Base-by-base conservation (phyloP, 371 early-diverging fungal genomes). In the Thermomucor indicae-seudaticae region DNA sequence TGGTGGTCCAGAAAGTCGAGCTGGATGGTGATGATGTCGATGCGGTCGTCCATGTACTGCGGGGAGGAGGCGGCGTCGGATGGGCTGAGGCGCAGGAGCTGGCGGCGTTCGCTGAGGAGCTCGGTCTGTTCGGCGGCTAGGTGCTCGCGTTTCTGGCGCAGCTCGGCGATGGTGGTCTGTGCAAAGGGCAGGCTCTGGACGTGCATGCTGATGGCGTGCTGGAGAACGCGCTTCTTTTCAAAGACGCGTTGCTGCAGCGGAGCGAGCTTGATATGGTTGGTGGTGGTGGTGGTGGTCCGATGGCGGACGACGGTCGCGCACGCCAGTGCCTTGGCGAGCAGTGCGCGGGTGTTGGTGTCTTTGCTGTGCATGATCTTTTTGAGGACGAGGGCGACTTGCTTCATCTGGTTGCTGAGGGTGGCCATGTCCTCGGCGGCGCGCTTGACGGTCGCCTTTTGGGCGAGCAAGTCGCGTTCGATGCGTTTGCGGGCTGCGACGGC, bases 11-110 rank as follows among this genome's bases (percentile, higher is more conserved):
- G 31, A 5, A 46, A 49, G 30, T 70, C 65, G 5, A 67, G 22
- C 23, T 67, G 52, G 3, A 60, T 10, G 6, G 65, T 70, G 11
- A 70, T 67, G 4, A 52, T 27, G 37, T 64, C 83, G 25, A 95
- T 76, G 4, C 90, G 84, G 37, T 91, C 91, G 51, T 91, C 89
- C 87, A 90, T 86, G 62, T 89, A 87, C 30, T 68, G 68, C 4
- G 71, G 65, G 16, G 69, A 60, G 6, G 73, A 53, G 63, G 63
- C 60, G 53, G 24, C 60, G 7, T 29, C 60, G 25, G 17, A 57
- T 41, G 19, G 16, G 24, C 24, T 25, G n/a, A 78, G 79, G 17
- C 55, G 50, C 3, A 88, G 72, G 0, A 85, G 78, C 1, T 73
- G 45, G 20, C 83, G 69, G 2, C 89, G 80, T 56, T 91, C 88